Evolutionary conservation across 495 filamentous ascomycete species (phyloP), one percentile per base, ranked within the genome.

Genomic region (Talaromyces stipitatus): DNA sequence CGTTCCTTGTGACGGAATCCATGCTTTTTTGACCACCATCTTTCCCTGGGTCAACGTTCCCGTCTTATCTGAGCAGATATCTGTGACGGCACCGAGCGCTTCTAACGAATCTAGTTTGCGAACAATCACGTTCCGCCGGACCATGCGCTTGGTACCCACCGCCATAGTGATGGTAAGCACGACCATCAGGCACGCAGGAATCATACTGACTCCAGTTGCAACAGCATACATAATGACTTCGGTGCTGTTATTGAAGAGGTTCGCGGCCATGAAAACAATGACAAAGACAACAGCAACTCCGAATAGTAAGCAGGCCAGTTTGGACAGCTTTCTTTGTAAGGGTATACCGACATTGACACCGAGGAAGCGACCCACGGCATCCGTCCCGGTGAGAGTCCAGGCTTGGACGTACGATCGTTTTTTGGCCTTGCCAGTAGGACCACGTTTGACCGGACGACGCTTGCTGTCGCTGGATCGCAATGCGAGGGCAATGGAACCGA

Each of bases 21-120:
- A 91, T 9, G 80, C 84, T 62, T 86, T 88, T 50, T 82, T 77
- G 11, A 86, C 81, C 23, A 89, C 82, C 86, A 90, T 90, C 69
- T 66, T 30, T 61, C 82, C 82, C 63, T 85, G 82, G 1, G 86
- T 87, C 26, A 89, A 67, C 11, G 85, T 88, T 14, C 85, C 85
- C 16, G 85, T 89, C 64, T 88, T 89, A 61, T 88, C 85, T 1
- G 84, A 87, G 64, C 85, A 88, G 52, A 89, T 86, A 60, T 87
- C 81, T 23, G 84, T 85, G n/a, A 86, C 81, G 32, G 78, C 84
- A 14, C 85, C 85, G 20, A 89, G 72, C 3, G 85, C 84, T 61
- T 90, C 86, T 11, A 89, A 66, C 4, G 85, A 81, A 18, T 85
- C 77, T 38, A 87, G 73, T 59, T 83, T 83, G 27, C 86, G 77